Evolutionary conservation across 1,284 basidiomycete genomes (phyloP).

Genomic region (Ganoderma lingzhi): DNA sequence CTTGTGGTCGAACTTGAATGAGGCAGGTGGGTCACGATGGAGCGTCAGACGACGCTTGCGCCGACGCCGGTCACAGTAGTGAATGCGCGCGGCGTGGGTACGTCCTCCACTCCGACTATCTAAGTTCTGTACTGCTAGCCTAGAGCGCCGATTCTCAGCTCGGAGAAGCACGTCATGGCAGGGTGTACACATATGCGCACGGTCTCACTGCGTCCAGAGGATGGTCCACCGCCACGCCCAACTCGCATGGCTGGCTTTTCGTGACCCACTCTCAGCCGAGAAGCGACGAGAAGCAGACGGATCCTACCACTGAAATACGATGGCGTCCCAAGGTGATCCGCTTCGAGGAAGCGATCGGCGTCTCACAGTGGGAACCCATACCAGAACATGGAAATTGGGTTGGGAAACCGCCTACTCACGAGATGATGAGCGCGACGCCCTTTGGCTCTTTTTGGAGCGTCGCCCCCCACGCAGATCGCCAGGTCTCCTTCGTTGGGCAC

Average conservation of each 20-base stretch:
- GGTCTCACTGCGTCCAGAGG: too few relatives aligned
- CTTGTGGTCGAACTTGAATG: not conserved
- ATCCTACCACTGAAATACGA: not conserved
- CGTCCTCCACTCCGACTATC: too few relatives aligned
- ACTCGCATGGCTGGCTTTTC: too few relatives aligned
- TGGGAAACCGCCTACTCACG: constrained; percentile 37
- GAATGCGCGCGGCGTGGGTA: too few relatives aligned
- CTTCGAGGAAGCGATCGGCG: not conserved
- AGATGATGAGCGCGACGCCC: constrained; percentile 53
- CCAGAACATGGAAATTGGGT: not conserved
- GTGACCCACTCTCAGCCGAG: not conserved
- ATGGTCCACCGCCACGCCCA: too few relatives aligned
- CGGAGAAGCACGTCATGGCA: too few relatives aligned
- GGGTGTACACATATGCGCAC: too few relatives aligned
- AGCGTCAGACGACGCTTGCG: too few relatives aligned
- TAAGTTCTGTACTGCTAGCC: too few relatives aligned
- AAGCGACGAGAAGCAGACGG: not conserved
- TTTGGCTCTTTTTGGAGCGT: constrained; percentile 61
- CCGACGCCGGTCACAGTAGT: too few relatives aligned
- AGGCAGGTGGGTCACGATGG: not conserved
- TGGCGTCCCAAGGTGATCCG: not conserved
- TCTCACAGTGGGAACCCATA: not conserved
- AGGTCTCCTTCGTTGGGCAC: constrained; percentile 43
- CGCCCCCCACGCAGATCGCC: constrained; percentile 50
- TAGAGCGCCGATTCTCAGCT: too few relatives aligned